A percentile compares a stretch with the other conserved stretches of the same genome.
Conservation (phyloP, 1,284 basidiomycete species). For the Apiotrichum akiyoshidainum region DNA sequence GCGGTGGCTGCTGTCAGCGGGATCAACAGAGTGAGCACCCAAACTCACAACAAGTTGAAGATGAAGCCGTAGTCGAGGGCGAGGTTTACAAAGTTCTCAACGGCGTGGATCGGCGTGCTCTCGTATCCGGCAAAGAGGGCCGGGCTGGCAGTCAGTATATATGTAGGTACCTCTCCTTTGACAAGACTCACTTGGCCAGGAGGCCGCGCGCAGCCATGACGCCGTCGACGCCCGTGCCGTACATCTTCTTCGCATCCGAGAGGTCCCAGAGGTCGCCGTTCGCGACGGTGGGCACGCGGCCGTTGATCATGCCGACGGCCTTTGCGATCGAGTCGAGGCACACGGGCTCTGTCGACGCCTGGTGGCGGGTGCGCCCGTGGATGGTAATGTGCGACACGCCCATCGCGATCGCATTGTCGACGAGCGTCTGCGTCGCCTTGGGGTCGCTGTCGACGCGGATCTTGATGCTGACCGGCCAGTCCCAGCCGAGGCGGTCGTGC, state of each 20-base stretch:
- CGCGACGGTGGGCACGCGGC: conserved; percentile 56
- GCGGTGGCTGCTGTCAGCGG: conserved; percentile 45
- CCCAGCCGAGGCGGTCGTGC: conserved; percentile 56
- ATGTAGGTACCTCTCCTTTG: too few relatives aligned
- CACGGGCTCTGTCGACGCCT: conserved; percentile 57
- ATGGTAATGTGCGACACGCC: conserved; percentile 55
- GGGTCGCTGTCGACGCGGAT: conserved; percentile 58
- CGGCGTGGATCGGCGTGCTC: conserved; percentile 54
- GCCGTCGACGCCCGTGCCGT: conserved; percentile 56
- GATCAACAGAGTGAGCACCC: background rate
- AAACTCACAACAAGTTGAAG: conserved; percentile 53
- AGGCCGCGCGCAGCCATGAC: conserved; percentile 62
- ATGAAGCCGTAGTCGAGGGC: conserved; percentile 55
- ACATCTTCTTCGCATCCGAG: conserved; percentile 52
- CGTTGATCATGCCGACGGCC: conserved; percentile 55
- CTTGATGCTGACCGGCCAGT: conserved; percentile 60
- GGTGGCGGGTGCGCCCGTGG: conserved; percentile 59
- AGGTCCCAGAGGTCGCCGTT: conserved; percentile 60
- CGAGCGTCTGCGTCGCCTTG: conserved; percentile 55
- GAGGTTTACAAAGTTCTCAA: conserved; percentile 55
- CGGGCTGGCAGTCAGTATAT: conserved; percentile 28
- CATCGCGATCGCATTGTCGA: conserved; percentile 51
- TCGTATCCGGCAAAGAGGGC: conserved; percentile 58
- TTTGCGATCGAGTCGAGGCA: conserved; percentile 55
- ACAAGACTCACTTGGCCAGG: conserved; percentile 61